Evolutionary conservation across 495 filamentous ascomycete species (phyloP).

Genomic region (Tuber indicum): DNA sequence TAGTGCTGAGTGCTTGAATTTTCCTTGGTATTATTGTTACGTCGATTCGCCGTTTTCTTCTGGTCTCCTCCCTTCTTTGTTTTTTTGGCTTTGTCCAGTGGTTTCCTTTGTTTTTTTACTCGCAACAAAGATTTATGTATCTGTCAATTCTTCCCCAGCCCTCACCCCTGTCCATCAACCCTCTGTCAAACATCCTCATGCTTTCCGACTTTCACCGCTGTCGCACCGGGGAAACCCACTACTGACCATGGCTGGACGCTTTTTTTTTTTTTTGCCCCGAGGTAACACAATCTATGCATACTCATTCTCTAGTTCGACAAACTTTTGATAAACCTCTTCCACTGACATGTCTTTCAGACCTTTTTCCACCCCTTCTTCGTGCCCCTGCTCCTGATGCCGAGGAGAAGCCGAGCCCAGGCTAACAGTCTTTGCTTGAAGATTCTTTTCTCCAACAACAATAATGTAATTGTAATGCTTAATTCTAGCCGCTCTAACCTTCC

Average conservation of each 20-base stretch:
- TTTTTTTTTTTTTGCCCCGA: background rate
- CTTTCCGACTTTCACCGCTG: conserved; percentile 5
- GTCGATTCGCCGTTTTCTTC: background rate
- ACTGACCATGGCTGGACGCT: conserved; percentile 2
- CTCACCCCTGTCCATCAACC: background rate
- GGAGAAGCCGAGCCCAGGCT: conserved; percentile 29
- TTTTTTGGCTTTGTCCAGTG: background rate
- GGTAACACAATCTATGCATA: conserved; percentile 31
- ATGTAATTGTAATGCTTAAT: conserved; percentile 67
- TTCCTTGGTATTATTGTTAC: background rate
- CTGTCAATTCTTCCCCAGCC: background rate
- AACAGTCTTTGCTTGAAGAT: conserved; percentile 30
- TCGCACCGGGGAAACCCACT: conserved; percentile 11
- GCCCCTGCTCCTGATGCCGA: conserved; percentile 13
- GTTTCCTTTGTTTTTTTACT: background rate
- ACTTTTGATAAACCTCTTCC: conserved; percentile 32
- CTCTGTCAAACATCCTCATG: conserved; percentile 19
- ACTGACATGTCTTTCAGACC: conserved; percentile 23
- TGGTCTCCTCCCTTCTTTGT: background rate
- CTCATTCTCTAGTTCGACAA: conserved; percentile 31
- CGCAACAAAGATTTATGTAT: background rate
- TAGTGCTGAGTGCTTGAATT: conserved; percentile 7
- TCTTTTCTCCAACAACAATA: conserved; percentile 60
- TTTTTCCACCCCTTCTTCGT: conserved; percentile 2
- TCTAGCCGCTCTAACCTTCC: conserved; percentile 68